These are phyloP conservation scores for Ciborinia camelliae DNA, from an alignment of 2,329 filamentous ascomycete genomes.

Conservation along the genomic window DNA sequence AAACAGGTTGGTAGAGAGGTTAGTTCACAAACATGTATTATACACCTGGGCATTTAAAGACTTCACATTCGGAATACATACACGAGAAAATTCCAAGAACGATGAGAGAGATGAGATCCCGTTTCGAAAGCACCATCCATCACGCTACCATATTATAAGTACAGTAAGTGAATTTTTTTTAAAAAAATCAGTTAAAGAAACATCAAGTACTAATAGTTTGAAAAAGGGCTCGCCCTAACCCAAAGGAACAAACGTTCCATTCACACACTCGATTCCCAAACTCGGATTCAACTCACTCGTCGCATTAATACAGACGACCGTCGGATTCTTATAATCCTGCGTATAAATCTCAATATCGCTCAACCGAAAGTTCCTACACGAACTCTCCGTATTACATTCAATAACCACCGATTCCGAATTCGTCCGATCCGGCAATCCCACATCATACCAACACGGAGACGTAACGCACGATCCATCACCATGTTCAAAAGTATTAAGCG, in stretches of 20 bases:
- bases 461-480: slow-evolving; percentile 45
- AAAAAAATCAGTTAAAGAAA: no score
- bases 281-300: slow-evolving; percentile 38
- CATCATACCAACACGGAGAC: slow-evolving; percentile 45
- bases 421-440: slow-evolving; percentile 41
- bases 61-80: no score
- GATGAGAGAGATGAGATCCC: no score
- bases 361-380: slow-evolving; percentile 40
- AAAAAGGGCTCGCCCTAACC: background rate
- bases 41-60: no score
- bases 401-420: slow-evolving; percentile 44
- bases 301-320: slow-evolving; percentile 40
- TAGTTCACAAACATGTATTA: no score
- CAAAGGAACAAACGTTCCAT: slow-evolving; percentile 35
- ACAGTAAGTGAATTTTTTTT: no score
- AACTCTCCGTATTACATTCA: slow-evolving; percentile 42
- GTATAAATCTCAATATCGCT: slow-evolving; percentile 38
- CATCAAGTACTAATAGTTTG: background rate
- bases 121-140: no score
- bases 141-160: no score
- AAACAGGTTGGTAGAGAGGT: no score
- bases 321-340: slow-evolving; percentile 34
- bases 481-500: slow-evolving; percentile 43
- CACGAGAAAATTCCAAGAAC: no score
- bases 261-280: slow-evolving; percentile 39